These are phyloP conservation scores for Iris pallida DNA, from an alignment of 116 monocot genomes.

Conservation along the genomic window DNA sequence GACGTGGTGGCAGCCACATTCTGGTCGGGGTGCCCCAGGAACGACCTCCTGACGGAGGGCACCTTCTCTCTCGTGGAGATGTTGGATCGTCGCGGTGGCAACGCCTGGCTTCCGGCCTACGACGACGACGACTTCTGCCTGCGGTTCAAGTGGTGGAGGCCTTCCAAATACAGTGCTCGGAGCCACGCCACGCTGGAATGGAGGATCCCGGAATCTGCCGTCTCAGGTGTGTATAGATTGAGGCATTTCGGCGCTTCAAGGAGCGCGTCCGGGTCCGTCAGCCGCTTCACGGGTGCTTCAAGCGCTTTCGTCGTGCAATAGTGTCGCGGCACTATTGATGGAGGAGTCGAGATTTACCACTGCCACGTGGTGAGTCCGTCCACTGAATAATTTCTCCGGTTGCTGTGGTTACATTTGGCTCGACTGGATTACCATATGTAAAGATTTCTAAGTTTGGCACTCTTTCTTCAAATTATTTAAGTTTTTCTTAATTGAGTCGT, in stretches of 20 bases:
- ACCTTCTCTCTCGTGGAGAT: constrained; percentile 56
- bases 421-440: too few species aligned
- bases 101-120: constrained; percentile 46
- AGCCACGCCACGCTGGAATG: constrained; percentile 56
- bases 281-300: constrained; percentile 59
- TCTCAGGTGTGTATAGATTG: constrained; percentile 46
- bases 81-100: constrained; percentile 18
- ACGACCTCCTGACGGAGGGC: constrained; percentile 59
- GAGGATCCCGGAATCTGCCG: constrained; percentile 38
- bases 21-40: constrained; percentile 59
- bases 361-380: too few species aligned
- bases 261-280: constrained; percentile 30
- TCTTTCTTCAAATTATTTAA: too few species aligned
- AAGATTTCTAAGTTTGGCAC: too few species aligned
- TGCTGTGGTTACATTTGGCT: too few species aligned
- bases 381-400: too few species aligned
- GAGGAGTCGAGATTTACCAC: too few species aligned
- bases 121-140: constrained; percentile 67
- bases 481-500: too few species aligned
- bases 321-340: too few species aligned
- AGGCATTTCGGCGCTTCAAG: constrained; percentile 64
- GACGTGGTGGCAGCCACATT: constrained; percentile 47
- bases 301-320: constrained; percentile 54
- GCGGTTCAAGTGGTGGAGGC: constrained; percentile 57
- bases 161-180: constrained; percentile 29